Base-by-base conservation (phyloP, 2,329 filamentous ascomycete species). In the Cordyceps cateniannulata region DNA sequence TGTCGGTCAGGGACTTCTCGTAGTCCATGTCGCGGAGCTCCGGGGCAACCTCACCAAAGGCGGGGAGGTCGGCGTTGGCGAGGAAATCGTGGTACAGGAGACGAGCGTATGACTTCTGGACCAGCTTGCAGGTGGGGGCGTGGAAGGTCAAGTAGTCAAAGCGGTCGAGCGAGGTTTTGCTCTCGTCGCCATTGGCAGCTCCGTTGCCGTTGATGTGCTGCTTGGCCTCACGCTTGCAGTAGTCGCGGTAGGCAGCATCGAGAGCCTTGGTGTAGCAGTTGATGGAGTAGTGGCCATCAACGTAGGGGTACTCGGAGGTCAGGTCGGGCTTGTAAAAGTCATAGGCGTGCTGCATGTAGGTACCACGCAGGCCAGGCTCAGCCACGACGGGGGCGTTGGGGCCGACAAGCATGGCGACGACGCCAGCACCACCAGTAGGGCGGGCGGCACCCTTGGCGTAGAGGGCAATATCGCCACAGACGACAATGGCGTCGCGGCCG, bases 281-380 rank as follows among this genome's bases (percentile, higher is more conserved):
- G 73, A 92, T 75, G 53, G 90, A 93, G 82, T 86, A 92, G 75
- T 93, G 89, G 63, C 90, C 90, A 69, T 93, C 90, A 62, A 93
- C 90, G 71, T 90, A 87, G 65, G 90, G 90, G 79, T 93, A 93
- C 78, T 93, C 90, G 83, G 87, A 91, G 70, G 89, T 89, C 66
- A 93, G 80, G 76, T 93, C 90, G 70, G 90, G 89, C 86, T 93
- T 93, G 85, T 91, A 93, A 75, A 93, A 93, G 76, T 93, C 90
- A 76, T 93, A 95, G 69, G 87, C 87, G 77, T 93, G 90, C 75
- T 87, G 82, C 86, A 93, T 88, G 80, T 90, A 91, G 69, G 81
- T 87, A 72, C 88, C 90, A 70, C 90, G 87, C 71, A 92, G 84
- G 72, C 90, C 90, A 56, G 90, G 85, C 77, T 93, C 90, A 66